Evolutionary conservation across 768 basidiomycete species (phyloP), one percentile per base, ranked within the genome.

Genomic region (Tulasnella sp.): DNA sequence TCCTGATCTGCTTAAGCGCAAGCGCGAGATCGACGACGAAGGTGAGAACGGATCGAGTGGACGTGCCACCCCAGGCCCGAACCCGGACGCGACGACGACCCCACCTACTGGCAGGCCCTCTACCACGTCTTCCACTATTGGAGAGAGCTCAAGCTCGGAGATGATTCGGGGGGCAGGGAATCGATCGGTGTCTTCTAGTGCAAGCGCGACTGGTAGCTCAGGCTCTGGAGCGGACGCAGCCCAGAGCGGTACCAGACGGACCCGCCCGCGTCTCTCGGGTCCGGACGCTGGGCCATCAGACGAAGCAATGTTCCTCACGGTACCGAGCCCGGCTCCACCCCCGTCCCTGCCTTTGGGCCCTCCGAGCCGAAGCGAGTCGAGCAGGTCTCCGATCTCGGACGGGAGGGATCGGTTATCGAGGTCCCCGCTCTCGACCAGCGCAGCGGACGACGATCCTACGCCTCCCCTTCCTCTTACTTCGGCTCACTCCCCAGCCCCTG

Each of bases 1-100:
- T 2, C 80, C 80, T 1, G 75, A 80, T 8, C 22, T 80, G 34
- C 80, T 80, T 75, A 77, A 77, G 22, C 75, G 80, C 8, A 46
- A 60, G 18, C 31, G 80, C 42, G 74, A 69, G 64, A 69, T 37
- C 64, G 64, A 69, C 28, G 64, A 69, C 14, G 64, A 69, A 37
- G 64, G 64, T 1, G 64, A 69, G 16, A 69, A 69, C 18, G 34
- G 24, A 20, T 69, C 64, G 31, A 69, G 64, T 31, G 64, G 64
- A 12, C 64, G 28, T 8, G 64, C 64, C 5, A 37, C 76, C 5
- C 54, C 58, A 44, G 40, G 48, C 46, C 48, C 76, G 28, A 24
- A 48, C 8, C 18, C 40, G 34, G 31, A 75, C n/a, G 20, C 34
- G n/a, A 16, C n/a, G 12, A 20, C 41, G 6, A 48, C 40, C 16